Evolutionary conservation across 75 land plant species (phyloP).

Genomic region (Sequoia sempervirens): DNA sequence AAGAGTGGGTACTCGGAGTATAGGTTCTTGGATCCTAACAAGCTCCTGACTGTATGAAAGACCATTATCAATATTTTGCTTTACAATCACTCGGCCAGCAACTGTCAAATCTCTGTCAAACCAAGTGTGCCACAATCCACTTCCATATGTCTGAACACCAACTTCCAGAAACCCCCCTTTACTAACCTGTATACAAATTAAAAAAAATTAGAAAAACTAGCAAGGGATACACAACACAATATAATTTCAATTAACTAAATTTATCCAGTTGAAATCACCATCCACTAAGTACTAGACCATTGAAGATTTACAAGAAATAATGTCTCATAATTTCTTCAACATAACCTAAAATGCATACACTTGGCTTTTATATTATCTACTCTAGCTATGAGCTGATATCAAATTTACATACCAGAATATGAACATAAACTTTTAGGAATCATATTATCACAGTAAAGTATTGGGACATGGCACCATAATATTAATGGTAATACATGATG

Average conservation of each 20-base stretch:
- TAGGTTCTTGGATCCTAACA: constrained; percentile 78
- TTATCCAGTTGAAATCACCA: background rate
- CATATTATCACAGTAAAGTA: too few relatives aligned
- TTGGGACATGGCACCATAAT: too few relatives aligned
- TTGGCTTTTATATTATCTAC: too few relatives aligned
- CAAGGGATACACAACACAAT: background rate
- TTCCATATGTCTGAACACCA: constrained; percentile 91
- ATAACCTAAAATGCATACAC: too few relatives aligned
- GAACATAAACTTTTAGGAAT: too few relatives aligned
- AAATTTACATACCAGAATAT: too few relatives aligned
- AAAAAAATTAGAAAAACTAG: background rate
- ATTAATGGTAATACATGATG: too few relatives aligned
- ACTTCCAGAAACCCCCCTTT: constrained; percentile 92
- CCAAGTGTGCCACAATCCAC: constrained; percentile 99
- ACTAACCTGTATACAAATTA: constrained; percentile 39
- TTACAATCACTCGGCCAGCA: constrained; percentile 82
- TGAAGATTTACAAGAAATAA: background rate
- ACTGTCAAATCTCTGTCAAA: constrained; percentile 95
- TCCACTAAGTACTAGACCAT: background rate
- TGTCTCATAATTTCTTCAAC: too few relatives aligned
- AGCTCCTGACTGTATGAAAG: constrained; percentile 65
- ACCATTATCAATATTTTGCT: constrained; percentile 41
- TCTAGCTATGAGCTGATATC: too few relatives aligned
- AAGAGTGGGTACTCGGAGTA: constrained; percentile 81
- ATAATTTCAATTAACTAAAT: background rate